Conservation (phyloP, 805 yeast genomes). For the Suhomyces xylopsoci region DNA sequence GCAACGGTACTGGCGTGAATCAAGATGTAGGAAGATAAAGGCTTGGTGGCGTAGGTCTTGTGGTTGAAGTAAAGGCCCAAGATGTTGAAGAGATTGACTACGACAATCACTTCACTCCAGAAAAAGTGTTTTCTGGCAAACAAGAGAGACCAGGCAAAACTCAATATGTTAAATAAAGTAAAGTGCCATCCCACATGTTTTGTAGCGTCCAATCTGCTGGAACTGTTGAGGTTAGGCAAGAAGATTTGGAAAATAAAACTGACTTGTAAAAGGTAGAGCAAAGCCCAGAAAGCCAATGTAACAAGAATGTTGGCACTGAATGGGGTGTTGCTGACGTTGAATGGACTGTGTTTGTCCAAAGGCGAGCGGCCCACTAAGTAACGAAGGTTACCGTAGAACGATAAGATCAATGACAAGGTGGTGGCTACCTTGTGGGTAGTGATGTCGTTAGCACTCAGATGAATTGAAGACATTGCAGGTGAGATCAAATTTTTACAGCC, state of each 20-base stretch:
- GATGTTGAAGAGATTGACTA: slow-evolving; percentile 59
- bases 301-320: slow-evolving; percentile 58
- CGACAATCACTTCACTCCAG: slow-evolving; percentile 54
- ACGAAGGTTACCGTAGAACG: slow-evolving; percentile 54
- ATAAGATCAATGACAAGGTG: slow-evolving; percentile 51
- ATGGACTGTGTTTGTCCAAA: slow-evolving; percentile 44
- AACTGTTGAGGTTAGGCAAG: slow-evolving; percentile 24
- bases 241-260: slow-evolving; percentile 47
- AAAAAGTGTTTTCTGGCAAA: slow-evolving; percentile 60
- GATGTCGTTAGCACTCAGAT: slow-evolving; percentile 2
- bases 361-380: slow-evolving; percentile 57
- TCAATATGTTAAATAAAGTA: slow-evolving; percentile 55
- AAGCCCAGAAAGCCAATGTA: slow-evolving; percentile 55
- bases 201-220: slow-evolving; percentile 24
- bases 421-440: slow-evolving; percentile 43
- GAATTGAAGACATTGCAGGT: not conserved
- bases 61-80: slow-evolving; percentile 53
- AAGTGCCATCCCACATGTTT: slow-evolving; percentile 58
- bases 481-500: not conserved
- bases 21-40: slow-evolving; percentile 49
- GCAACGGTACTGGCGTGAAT: slow-evolving; percentile 68
- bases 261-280: slow-evolving; percentile 52
- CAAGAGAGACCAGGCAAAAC: slow-evolving; percentile 60
- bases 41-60: slow-evolving; percentile 56
- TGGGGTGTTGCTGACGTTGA: slow-evolving; percentile 61